A percentile compares a stretch with the other conserved stretches of the same genome.
phyloP scores from a whole-genome alignment of 306 rosid species.

The Cyclanthera cordifolia region DNA sequence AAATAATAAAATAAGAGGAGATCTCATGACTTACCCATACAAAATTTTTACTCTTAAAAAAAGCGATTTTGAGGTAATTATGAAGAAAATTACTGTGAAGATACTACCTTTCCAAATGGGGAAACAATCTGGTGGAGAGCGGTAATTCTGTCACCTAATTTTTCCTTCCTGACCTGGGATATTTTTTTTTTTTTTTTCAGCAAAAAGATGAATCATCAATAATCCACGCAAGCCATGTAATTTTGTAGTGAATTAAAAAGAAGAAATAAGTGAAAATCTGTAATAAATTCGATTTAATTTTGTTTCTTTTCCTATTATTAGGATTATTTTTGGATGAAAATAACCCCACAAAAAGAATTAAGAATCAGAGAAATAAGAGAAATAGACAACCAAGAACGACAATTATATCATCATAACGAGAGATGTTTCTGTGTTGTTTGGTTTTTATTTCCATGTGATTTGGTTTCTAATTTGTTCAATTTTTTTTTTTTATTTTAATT shows the following conservation, averaged over 20 bases:
- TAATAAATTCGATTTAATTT: not conserved
- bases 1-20: no score
- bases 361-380: not conserved
- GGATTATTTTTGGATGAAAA: not conserved
- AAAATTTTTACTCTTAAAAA: no score
- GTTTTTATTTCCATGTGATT: constrained; percentile 8
- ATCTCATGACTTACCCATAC: no score
- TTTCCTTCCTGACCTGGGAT: constrained; percentile 94
- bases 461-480: not conserved
- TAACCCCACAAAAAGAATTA: constrained; percentile 4
- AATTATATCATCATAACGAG: constrained; percentile 30
- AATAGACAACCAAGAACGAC: constrained; percentile 76
- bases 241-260: not conserved
- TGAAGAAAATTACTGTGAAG: not conserved
- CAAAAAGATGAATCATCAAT: not conserved
- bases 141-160: constrained; percentile 96
- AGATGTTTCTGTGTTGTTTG: constrained; percentile 22
- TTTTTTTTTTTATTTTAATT: constrained; percentile 6
- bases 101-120: constrained; percentile 88
- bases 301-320: not conserved
- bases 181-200: constrained; percentile 3
- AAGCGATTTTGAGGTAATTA: not conserved
- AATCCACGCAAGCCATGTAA: not conserved
- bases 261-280: not conserved
- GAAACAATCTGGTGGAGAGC: constrained; percentile 97